Base-by-base conservation (phyloP, 2,329 filamentous ascomycete genomes). In the Massarina eburnea region DNA sequence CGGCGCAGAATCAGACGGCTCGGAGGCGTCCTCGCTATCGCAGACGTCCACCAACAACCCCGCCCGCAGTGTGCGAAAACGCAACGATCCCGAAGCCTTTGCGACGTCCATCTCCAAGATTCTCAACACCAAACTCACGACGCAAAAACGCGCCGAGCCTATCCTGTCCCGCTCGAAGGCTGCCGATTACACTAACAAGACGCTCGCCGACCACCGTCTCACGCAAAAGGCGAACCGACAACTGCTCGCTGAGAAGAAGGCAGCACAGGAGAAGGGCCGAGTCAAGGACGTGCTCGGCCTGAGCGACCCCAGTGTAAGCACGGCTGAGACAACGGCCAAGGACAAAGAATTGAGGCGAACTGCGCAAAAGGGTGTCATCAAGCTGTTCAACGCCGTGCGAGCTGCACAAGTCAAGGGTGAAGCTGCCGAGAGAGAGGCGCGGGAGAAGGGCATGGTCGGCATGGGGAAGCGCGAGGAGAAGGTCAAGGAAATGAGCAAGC, bases 401-500 rank as follows among this genome's bases (percentile, higher is more conserved):
- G 89, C 89, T 18, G 91, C 94, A 12, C 94, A 99, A 73, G 88
- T 96, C 46, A 89, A 91, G 71, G 91, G 87, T 2, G 82, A 86
- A 48, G 85, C 92, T 71, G 87, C 90, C 4, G 85, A 88, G 65
- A 82, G 78, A 68, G 81, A 82, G 55, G 80, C 83, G 39, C 81
- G 82, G 70, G 83, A 83, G 57, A 81, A 85, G 49, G 88, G 90
- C 3, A 76, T 95, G 0, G 80, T 96, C 24, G 92, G 92, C 1
- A 83, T 90, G 62, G 81, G 80, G 51, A 83, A 88, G 70, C 83
- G 90, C 55, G 87, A 95, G 72, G 90, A 95, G 73, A 91, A 87
- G 75, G 80, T 95, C 41, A 94, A 89, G 55, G 91, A 97, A 77
- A 94, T 99, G 85, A 95, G 88, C 70, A 95, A 95, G 76, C 89